Evolutionary conservation across 768 basidiomycete species (phyloP), one percentile per base, ranked within the genome.

Genomic region (Mycena haematopus): DNA sequence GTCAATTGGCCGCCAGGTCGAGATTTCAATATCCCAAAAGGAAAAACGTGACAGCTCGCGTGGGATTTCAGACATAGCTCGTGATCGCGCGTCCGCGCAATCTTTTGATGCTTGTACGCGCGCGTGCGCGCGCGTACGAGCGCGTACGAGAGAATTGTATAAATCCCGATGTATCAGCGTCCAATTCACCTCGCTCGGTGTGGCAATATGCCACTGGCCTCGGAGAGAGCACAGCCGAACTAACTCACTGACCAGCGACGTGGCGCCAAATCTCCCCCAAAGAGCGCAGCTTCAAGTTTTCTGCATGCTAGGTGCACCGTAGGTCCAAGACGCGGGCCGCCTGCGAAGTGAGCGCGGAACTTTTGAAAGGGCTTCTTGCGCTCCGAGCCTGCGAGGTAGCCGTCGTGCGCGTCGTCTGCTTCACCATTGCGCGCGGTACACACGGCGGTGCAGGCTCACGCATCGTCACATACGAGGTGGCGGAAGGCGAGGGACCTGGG

Each of bases 341-440:
- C 51, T 53, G 59, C 29, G 64, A 54, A 8, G 58, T 44, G 1
- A 65, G 53, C 19, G 27, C 64, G 9, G 47, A 53, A n/a, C n/a
- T n/a, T n/a, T 9, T 50, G 29, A 22, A 59, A 60, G 19, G 60
- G 52, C 9, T 59, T n/a, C n/a, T n/a, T 65, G 24, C 64, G 55
- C 56, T 65, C 64, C 15, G 46, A 13, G 36, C 59, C 60, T 0
- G 33, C 40, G 15, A 56, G 46, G 60, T 54, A 49, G 47, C 68
- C 33, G 27, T 31, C 7, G 17, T 8, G 8, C 64, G 61, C 21
- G 50, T 36, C 22, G 58, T 58, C 7, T 58, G 63, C 13, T 29
- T n/a, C 45, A 9, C 63, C 57, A 22, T 66, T 70, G 54, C 69
- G 70, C 9, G 24, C 50, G 22, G 68, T 35, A 45, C 65, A 71